Evolutionary conservation across 2,329 filamentous ascomycete species (phyloP).

Genomic region (Claviceps cyperi): DNA sequence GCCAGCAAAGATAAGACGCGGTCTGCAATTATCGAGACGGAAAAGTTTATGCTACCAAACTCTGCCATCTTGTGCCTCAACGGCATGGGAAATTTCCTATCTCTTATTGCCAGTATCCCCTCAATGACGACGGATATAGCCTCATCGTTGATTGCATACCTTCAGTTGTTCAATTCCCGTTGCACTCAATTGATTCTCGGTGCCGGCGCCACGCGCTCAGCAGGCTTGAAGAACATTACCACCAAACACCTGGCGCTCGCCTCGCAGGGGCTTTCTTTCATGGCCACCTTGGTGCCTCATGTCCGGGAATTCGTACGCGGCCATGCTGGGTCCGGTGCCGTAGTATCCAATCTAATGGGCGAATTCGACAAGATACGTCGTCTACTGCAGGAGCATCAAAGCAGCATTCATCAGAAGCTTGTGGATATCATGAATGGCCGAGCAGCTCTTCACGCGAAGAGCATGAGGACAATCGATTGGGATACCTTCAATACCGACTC

Average conservation of each 20-base stretch:
- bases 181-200: constrained; percentile 94
- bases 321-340: constrained; percentile 42
- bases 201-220: constrained; percentile 76
- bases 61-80: constrained; percentile 71
- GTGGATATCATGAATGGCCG: constrained; percentile 83
- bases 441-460: constrained; percentile 57
- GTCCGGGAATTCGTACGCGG: constrained; percentile 82
- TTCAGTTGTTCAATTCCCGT: constrained; percentile 89
- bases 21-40: constrained; percentile 65
- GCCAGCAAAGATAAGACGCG: constrained; percentile 48
- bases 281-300: constrained; percentile 76
- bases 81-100: constrained; percentile 70
- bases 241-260: constrained; percentile 89
- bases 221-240: constrained; percentile 88
- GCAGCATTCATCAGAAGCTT: constrained; percentile 80
- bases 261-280: constrained; percentile 76
- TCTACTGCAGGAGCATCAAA: constrained; percentile 76
- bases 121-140: constrained; percentile 80
- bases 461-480: constrained; percentile 65
- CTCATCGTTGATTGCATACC: constrained; percentile 63
- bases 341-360: constrained; percentile 47
- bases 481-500: constrained; percentile 31
- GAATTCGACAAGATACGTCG: constrained; percentile 84
- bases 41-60: constrained; percentile 72
- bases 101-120: constrained; percentile 71